Evolutionary conservation across 306 rosid genomes (phyloP), one percentile per base, ranked within the genome.

Genomic region (Coriaria nepalensis): DNA sequence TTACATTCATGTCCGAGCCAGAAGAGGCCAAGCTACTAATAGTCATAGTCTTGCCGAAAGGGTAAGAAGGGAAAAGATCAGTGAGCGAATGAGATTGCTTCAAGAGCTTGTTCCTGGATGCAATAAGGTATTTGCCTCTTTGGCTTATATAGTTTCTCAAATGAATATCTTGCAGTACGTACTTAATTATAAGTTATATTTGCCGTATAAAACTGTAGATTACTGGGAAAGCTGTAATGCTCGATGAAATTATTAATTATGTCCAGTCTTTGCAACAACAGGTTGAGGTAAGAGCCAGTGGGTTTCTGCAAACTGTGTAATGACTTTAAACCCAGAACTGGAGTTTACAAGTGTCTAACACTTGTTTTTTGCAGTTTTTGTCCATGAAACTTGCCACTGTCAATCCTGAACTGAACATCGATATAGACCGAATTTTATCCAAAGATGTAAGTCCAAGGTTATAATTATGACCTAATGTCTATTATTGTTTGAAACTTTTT

Each of bases 51-150:
- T 90, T 36, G 94, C 95, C 33, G 97, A 90, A 77, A 78, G 92
- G 86, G 97, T 84, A 71, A 79, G 99, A 60, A 86, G 99, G 76
- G 99, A 92, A 59, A 92, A 92, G 77, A 92, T 92, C 36, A 92
- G 99, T 51, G 99, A 92, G 62, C 43, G 99, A 62, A 92, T 92
- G 99, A 71, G 94, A 70, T 66, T 86, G 79, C 99, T 92, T 63
- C 99, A 92, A 72, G 99, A 92, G 64, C 96, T 92, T 63, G 99
- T 92, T 71, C 99, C 99, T 0, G 99, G 99, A 36, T 92, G 99
- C 80, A 92, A 82, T 60, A 92, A 92, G 96, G 99, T 92, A 59
- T 49, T 8, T 38, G 35, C 4, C n/a, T 4, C 5, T 49, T 6
- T 33, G 13, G 37, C n/a, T 49, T 13, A 44, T 44, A n/a, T 44